Conservation (phyloP, 495 filamentous ascomycete genomes). For the Viridothelium virens region DNA sequence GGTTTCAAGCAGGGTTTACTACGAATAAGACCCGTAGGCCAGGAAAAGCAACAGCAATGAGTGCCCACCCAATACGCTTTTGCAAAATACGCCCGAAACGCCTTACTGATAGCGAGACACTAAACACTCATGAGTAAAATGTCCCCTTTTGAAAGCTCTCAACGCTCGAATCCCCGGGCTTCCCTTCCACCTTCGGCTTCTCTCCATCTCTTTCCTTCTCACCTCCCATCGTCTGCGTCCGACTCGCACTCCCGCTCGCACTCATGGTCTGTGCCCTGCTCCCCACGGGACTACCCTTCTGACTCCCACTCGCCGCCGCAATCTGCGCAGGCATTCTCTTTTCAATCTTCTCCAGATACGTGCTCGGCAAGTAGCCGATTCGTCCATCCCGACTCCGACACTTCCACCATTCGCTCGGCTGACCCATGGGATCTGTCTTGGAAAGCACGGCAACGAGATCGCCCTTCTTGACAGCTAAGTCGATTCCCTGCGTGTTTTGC, state of each 20-base stretch:
- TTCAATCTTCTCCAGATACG: conserved; percentile 79
- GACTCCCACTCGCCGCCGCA: conserved; percentile 37
- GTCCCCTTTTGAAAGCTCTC: conserved; percentile 89
- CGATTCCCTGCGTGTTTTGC: conserved; percentile 53
- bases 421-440: conserved; percentile 87
- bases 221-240: conserved; percentile 39
- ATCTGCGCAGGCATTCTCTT: conserved; percentile 49
- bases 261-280: conserved; percentile 37
- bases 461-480: conserved; percentile 87
- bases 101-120: not conserved
- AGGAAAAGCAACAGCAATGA: too few species aligned
- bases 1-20: too few species aligned
- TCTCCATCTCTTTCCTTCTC: conserved; percentile 51
- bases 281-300: conserved; percentile 35
- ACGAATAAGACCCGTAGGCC: too few species aligned
- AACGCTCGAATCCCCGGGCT: conserved; percentile 52
- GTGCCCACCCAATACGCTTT: not conserved
- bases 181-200: conserved; percentile 29
- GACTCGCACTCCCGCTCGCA: conserved; percentile 41
- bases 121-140: conserved; percentile 56
- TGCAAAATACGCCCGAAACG: not conserved
- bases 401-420: conserved; percentile 93
- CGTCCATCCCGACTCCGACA: conserved; percentile 87
- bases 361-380: conserved; percentile 81
- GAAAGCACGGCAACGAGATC: conserved; percentile 91